Evolutionary conservation across 2,329 filamentous ascomycete species (phyloP), one percentile per base, ranked within the genome.

Genomic region (Chaetomiaceae sp.): DNA sequence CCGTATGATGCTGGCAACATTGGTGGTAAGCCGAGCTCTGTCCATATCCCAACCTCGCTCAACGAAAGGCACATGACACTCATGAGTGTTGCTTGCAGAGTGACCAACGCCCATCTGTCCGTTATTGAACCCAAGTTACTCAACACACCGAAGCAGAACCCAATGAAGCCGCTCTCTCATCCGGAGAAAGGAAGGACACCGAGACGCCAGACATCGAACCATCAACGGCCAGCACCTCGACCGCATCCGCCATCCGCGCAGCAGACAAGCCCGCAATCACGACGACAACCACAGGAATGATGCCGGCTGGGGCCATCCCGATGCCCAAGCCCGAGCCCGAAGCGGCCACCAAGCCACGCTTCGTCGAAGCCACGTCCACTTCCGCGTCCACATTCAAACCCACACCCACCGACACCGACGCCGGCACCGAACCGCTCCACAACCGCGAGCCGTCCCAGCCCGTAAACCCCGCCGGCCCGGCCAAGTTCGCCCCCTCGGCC

Each of bases 1-100:
- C 89, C 89, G 0, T 95, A 83, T 61, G 89, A 93, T 63, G 81
- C 82, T 51, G 89, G 89, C 43, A 93, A 93, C 66, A 70, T 79
- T n/a, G 76, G 81, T 72, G 77, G 60, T 61, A 51, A 35, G 57
- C 25, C 66, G 21, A 27, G 3, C 30, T 16, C 59, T 70, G 57
- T 39, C 35, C 21, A n/a, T n/a, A n/a, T n/a, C n/a, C n/a, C n/a
- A n/a, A n/a, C n/a, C n/a, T n/a, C n/a, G n/a, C n/a, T n/a, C n/a
- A n/a, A n/a, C n/a, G n/a, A n/a, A n/a, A n/a, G n/a, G n/a, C n/a
- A n/a, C n/a, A n/a, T n/a, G n/a, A n/a, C n/a, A n/a, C n/a, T n/a
- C n/a, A n/a, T n/a, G n/a, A n/a, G n/a, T n/a, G n/a, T n/a, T n/a
- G 4, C 2, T 12, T n/a, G 10, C 27, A 47, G 35, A 47, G 44